Evolutionary conservation across 345 rosid species (phyloP).

Genomic region (Moringa oleifera): DNA sequence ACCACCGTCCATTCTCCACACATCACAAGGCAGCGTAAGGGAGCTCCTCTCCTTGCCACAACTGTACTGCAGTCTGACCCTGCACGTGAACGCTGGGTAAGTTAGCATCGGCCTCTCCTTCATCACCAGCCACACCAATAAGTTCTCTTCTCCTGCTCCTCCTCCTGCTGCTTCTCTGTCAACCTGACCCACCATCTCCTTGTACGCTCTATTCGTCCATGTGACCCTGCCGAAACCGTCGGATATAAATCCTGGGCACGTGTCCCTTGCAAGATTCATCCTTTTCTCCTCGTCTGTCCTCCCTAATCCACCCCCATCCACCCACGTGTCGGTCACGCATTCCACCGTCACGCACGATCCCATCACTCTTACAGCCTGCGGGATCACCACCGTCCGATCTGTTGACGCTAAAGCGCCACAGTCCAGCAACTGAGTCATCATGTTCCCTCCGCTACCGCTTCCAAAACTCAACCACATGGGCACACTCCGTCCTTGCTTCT

Average conservation of each 20-base stretch:
- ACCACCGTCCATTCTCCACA: constrained; percentile 72
- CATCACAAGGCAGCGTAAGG: constrained; percentile 73
- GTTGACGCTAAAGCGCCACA: neutral
- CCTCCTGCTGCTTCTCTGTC: constrained; percentile 12
- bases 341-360: constrained; percentile 70
- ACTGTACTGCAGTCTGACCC: constrained; percentile 61
- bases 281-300: constrained; percentile 51
- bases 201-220: constrained; percentile 71
- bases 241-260: constrained; percentile 80
- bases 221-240: constrained; percentile 59
- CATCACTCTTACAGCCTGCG: constrained; percentile 21
- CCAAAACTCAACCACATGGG: constrained; percentile 51
- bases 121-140: constrained; percentile 61
- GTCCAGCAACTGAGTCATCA: neutral
- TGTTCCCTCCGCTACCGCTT: constrained; percentile 12
- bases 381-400: constrained; percentile 19
- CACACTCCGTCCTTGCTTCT: constrained; percentile 11
- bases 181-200: constrained; percentile 44
- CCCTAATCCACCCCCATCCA: constrained; percentile 46
- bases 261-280: constrained; percentile 48
- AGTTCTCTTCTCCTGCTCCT: constrained; percentile 22
- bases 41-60: constrained; percentile 47
- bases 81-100: constrained; percentile 58
- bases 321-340: constrained; percentile 66
- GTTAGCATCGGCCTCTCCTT: constrained; percentile 35